phyloP scores from a whole-genome alignment of 2,329 filamentous ascomycete genomes.

The Phaeosphaeria sp. region DNA sequence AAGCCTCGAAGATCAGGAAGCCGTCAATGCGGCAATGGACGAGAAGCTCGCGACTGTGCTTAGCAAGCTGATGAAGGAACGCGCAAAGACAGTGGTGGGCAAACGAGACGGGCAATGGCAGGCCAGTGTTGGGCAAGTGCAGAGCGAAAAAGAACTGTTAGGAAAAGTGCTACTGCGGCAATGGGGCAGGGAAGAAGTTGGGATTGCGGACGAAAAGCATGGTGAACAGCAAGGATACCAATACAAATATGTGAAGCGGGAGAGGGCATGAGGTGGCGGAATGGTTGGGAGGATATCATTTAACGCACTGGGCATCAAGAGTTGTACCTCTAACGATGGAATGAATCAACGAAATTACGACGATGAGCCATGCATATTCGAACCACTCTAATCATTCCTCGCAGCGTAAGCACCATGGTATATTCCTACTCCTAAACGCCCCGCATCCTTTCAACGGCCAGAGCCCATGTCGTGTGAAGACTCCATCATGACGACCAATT shows the following conservation, averaged over 20 bases:
- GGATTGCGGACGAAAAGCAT: constrained; percentile 25
- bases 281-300: background rate
- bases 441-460: background rate
- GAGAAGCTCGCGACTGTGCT: constrained; percentile 38
- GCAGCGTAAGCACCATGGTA: background rate
- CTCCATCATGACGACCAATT: no score
- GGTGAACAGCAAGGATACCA: constrained; percentile 34
- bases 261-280: background rate
- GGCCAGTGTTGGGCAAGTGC: constrained; percentile 27
- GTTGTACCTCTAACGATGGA: background rate
- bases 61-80: constrained; percentile 39
- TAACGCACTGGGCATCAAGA: background rate
- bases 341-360: background rate
- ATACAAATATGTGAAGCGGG: constrained; percentile 37
- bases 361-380: background rate
- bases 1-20: constrained; percentile 26
- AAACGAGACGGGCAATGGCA: constrained; percentile 45
- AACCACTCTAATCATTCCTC: background rate
- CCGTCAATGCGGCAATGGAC: constrained; percentile 42
- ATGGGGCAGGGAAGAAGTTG: constrained; percentile 45
- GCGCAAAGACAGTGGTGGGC: constrained; percentile 35
- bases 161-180: constrained; percentile 43
- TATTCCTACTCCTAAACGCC: background rate
- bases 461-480: no score
- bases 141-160: constrained; percentile 37